Base-by-base conservation (phyloP, 176 grass and related monocot species). In the Zea luxurians region DNA sequence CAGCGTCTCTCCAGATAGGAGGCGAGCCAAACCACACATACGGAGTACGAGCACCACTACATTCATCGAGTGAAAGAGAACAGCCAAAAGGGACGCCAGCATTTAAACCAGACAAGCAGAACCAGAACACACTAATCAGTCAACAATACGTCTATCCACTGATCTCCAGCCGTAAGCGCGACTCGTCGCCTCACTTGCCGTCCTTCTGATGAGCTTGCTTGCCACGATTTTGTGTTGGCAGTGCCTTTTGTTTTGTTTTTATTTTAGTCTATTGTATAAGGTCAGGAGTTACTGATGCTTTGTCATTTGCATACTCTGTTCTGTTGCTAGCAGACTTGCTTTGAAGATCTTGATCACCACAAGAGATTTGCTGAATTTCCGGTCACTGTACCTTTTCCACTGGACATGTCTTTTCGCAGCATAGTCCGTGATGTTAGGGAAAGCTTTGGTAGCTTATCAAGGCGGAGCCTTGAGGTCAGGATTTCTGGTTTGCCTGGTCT, bases 371-470 rank as follows among this genome's bases (percentile, higher is more conserved):
- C 55, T 77, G 52, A 17, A 61, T 52, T 62, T 76, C 67, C 17
- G 5, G 43, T 79, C 55, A 55, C 8, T 7, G 42, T 21, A 18
- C 68, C 1, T 55, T 68, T 45, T 41, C 13, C 0, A 16, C 15
- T 21, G 17, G 75, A 71, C 38, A 96, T 96, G 92, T 96, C 89
- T 36, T 89, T 92, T 61, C 82, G 82, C 68, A 96, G 87, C 76
- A 85, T 96, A 83, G 78, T 96, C 73, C 86, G 55, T 53, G 92
- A 96, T 87, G 70, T 92, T 71, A 96, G 68, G 78, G 92, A 96
- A 53, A 87, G 92, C 82, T 76, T 96, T 27, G 89, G 92, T 65
- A 96, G 87, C 63, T 77, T 96, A 71, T 92, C 92, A 48, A 87
- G 89, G 49, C 74, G 82, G 10, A 87, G 92, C 52, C 92, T 92